Conservation (phyloP, 352 stramenopile genomes). For the Pythium oligandrum region DNA sequence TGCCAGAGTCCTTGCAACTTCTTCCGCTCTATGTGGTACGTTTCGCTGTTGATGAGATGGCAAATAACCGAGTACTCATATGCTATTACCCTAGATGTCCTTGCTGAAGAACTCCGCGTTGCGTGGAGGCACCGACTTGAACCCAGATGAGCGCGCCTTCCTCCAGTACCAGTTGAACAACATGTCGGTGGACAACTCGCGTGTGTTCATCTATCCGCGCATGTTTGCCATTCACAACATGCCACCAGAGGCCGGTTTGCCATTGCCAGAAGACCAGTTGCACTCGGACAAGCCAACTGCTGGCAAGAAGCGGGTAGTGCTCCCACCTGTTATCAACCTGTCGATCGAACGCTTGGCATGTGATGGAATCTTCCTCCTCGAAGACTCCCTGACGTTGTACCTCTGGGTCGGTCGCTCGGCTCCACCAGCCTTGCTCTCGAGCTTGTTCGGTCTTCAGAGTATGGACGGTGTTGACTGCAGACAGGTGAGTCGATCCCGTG, state of each 20-base stretch:
- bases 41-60: conserved; percentile 1
- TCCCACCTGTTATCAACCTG: conserved; percentile 92
- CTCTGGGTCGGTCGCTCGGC: conserved; percentile 95
- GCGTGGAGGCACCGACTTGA: conserved; percentile 95
- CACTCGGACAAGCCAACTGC: conserved; percentile 44
- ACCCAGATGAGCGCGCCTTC: conserved; percentile 94
- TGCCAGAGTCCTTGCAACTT: conserved; percentile 91
- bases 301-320: conserved; percentile 62
- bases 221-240: conserved; percentile 96
- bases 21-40: conserved; percentile 93
- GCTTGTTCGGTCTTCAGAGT: conserved; percentile 92
- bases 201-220: conserved; percentile 95
- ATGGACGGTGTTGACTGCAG: conserved; percentile 94
- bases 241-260: conserved; percentile 79
- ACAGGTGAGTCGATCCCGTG: conserved; percentile 30
- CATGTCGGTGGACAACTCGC: conserved; percentile 90
- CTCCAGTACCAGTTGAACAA: conserved; percentile 87
- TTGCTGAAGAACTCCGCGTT: conserved; percentile 97
- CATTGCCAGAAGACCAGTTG: conserved; percentile 40
- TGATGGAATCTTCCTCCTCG: conserved; percentile 96
- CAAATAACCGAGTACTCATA: not conserved
- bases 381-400: conserved; percentile 95
- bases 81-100: conserved; percentile 80
- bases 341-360: conserved; percentile 92
- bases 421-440: conserved; percentile 80